Base-by-base conservation (phyloP, 2,329 filamentous ascomycete species). In the Trichophyton verrucosum region DNA sequence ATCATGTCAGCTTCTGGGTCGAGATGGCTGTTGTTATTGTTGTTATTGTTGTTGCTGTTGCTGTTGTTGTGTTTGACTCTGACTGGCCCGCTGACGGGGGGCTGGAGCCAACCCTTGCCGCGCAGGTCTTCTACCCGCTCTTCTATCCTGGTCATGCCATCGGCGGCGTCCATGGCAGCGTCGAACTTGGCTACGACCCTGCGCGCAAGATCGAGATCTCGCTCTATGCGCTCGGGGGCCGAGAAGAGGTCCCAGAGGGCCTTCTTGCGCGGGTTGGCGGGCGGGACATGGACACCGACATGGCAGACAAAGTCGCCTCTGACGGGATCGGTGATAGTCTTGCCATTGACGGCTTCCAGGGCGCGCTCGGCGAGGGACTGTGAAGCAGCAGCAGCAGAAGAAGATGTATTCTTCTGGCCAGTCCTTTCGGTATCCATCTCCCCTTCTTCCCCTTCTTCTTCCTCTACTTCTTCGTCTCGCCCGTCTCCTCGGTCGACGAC, bases 291-390 rank as follows among this genome's bases (percentile, higher is more conserved):
- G 22, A 99, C 88, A 62, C 94, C 94, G 57, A 97, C 94, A 70
- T 99, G 94, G 71, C 94, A 96, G 33, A 92, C 92, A 72, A 99
- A 99, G 72, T 99, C 94, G 46, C 94, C 94, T 58, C 92, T 87
- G 56, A 88, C 86, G 66, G 95, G 87, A 70, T 99, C 94, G 69
- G 95, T 90, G 64, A 99, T 95, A 0, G 91, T 96, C 78, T 99
- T 97, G 66, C 91, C 90, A 69, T 99, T 97, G 68, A 99, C 87
- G n/a, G 91, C 89, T 64, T 94, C 90, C 0, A 96, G 81, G 0
- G 92, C 92, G 69, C 88, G 92, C 53, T 96, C 88, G 0, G 91
- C 90, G 1, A 87, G 88, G 38, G 71, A 74, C 27, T 27, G 27
- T 27, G 27, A 27, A 24, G n/a, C 44, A 22, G 17, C 46, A 49